A percentile compares a stretch with the other conserved stretches of the same genome.
Evolutionary conservation across 768 basidiomycete genomes (phyloP).

Genomic region (Mycena crocata): DNA sequence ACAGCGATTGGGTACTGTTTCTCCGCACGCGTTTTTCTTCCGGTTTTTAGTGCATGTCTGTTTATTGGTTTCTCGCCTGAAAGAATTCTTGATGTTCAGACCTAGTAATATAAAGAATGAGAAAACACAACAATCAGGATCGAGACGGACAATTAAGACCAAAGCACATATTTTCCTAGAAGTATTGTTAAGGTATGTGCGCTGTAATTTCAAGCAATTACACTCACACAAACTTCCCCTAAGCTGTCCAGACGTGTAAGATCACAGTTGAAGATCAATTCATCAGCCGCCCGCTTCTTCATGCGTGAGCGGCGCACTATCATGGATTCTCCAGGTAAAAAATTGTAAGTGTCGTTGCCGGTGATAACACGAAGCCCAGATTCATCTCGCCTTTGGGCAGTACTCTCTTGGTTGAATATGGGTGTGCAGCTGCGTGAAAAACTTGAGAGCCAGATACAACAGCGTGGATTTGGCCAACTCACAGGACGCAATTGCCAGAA

Average conservation of each 20-base stretch:
- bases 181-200: too few relatives aligned
- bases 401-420: not conserved
- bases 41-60: not conserved
- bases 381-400: not conserved
- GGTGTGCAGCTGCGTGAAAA: not conserved
- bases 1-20: not conserved
- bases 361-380: not conserved
- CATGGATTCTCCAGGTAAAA: constrained; percentile 6
- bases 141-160: not conserved
- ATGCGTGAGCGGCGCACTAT: not conserved
- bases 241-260: not conserved
- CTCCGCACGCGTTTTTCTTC: constrained; percentile 1
- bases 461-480: not conserved
- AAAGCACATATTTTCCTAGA: constrained; percentile 5
- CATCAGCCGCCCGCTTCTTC: not conserved
- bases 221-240: constrained; percentile 4
- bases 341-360: constrained; percentile 2
- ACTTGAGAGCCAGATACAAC: not conserved
- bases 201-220: too few relatives aligned
- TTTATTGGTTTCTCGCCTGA: not conserved
- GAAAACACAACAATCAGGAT: not conserved
- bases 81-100: not conserved
- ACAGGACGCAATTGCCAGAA: constrained; percentile 8
- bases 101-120: not conserved
- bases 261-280: constrained; percentile 9